Evolutionary conservation across 1,139 yeast species (phyloP), one percentile per base, ranked within the genome.

Genomic region (Candida albicans): DNA sequence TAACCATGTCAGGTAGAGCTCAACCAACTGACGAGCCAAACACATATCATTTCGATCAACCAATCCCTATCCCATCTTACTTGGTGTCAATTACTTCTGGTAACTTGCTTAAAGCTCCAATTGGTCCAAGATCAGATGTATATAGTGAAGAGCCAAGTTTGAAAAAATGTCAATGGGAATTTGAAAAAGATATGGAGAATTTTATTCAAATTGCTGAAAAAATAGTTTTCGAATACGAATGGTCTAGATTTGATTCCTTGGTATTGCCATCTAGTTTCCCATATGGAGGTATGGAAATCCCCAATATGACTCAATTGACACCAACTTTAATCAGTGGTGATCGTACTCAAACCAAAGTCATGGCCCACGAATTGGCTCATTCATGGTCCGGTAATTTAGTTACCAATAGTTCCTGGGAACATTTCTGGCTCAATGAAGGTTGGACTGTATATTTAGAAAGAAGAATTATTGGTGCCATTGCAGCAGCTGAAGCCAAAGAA

Each of bases 231-330:
- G 59, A 56, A 30, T 67, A 67, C 47, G 72, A 67, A 51, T 67
- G 73, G 73, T 48, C 53, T 2, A 50, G 59, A 18, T 67, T 61
- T 44, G 70, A 67, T 50, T 63, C 67, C 2, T 55, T 67, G 44
- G 67, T 67, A 3, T 53, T 67, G 24, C 72, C 72, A 2, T 52
- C 58, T 40, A 62, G 65, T 42, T 67, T 67, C 52, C 73, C 73
- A 1, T 67, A 67, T 46, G 73, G 73, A 12, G 73, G 72, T 10
- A 67, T 67, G 73, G 73, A 67, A 47, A 67, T 65, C 46, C 73
- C 73, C 26, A 67, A 67, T 45, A 59, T 66, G 47, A 65, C 71
- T 0, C 68, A 64, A 51, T 68, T 66, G 27, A 67, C 73, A 1
- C 72, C 73, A 0, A 66, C 71, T 3, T 55, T 67, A 39, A 59